Evolutionary conservation across 2,329 filamentous ascomycete genomes (phyloP), one percentile per base, ranked within the genome.

Genomic region (Chaetomium globosum): DNA sequence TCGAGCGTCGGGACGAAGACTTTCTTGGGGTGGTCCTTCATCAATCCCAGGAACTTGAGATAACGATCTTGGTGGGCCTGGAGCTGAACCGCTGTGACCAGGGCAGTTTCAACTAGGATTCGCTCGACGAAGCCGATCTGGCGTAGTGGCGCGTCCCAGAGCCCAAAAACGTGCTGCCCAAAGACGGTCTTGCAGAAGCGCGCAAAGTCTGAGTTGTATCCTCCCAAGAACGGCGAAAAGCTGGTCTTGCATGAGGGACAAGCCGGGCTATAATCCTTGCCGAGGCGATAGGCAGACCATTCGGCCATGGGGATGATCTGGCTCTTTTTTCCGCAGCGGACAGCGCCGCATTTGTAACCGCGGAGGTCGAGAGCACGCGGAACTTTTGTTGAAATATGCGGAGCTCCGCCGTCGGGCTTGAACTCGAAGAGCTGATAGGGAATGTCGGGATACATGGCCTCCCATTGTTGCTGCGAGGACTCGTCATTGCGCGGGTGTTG

Each of bases 1-100:
- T 68, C 66, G 13, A 68, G 26, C 19, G 66, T 68, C 12, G 66
- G 66, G 12, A 68, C 66, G 36, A 59, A 36, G 12, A 59, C 28
- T 13, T 26, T 12, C 3, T 9, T 9, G 1, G 30, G 12, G 19
- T 49, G 19, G 21, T 12, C n/a, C 7, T 58, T 30, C 19, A 68
- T 61, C 39, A 68, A 54, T 13, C 48, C 21, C 10, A 68, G 43
- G 49, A 68, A 68, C 6, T 49, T 53, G 30, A 59, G 19, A 26
- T 68, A 68, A 53, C 66, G 64, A 28, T n/a, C 7, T 3, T 59
- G 57, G 21, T 56, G 10, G 16, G 13, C 31, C 26, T 33, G 21
- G 21, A 51, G 13, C 10, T 33, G n/a, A 23, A n/a, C 26, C 2
- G 46, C 12, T 12, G 46, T 10, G 3, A 23, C 46, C 12, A n/a